phyloP scores from a whole-genome alignment of 805 yeast genomes.

The Lipomyces spencermartinsiae region DNA sequence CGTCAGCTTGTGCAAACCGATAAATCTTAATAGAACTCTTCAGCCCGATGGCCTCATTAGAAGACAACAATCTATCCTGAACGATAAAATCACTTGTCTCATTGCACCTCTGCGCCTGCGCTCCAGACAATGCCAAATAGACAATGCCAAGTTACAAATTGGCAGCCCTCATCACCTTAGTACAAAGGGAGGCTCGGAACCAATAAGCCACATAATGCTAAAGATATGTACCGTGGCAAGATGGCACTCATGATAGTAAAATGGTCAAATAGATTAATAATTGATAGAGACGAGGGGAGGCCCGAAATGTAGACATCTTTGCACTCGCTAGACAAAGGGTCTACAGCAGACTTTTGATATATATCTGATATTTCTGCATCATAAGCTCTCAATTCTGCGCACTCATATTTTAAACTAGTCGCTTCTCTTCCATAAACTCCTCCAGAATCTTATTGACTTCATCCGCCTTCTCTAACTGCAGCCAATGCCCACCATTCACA shows the following conservation, averaged over 20 bases:
- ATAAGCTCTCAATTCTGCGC: neutral
- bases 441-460: conserved; percentile 1
- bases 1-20: neutral
- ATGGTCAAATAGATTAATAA: neutral
- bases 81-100: neutral
- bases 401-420: neutral
- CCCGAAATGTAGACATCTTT: neutral
- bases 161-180: neutral
- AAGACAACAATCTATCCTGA: neutral
- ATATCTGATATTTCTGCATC: neutral
- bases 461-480: conserved; percentile 1
- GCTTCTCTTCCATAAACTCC: conserved; percentile 1
- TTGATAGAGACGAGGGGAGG: neutral
- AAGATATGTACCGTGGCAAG: neutral
- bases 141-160: too few species aligned
- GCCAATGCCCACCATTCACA: conserved; percentile 2
- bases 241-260: neutral
- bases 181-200: neutral
- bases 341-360: neutral
- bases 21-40: neutral
- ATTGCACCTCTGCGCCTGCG: conserved; percentile 1
- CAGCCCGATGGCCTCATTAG: neutral
- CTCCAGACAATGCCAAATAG: neutral
- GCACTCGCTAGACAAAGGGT: neutral
- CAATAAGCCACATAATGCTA: neutral